Percentiles rank a stretch among this genome's conserved stretches.
Conservation (phyloP, 768 basidiomycete genomes). For the Piloderma croceum region DNA sequence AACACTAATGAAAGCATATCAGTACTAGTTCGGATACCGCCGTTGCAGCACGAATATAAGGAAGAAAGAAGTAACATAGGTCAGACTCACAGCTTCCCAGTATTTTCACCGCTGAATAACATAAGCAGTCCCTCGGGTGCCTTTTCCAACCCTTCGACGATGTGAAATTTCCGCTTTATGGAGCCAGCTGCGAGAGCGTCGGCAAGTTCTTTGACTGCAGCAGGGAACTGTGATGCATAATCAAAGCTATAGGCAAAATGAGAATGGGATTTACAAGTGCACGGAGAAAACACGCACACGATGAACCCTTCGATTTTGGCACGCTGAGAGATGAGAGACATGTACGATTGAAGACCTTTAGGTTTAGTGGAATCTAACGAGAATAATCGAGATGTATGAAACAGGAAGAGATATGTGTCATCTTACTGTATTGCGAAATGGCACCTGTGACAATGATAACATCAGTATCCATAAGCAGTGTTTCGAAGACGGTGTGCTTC, state of each 20-base stretch:
- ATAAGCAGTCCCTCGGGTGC: slow-evolving; percentile 65
- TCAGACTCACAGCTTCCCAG: slow-evolving; percentile 71
- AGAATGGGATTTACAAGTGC: slow-evolving; percentile 2
- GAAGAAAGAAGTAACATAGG: too few relatives aligned
- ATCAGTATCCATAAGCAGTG: background rate
- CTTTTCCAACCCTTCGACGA: slow-evolving; percentile 70
- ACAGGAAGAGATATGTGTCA: background rate
- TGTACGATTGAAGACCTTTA: slow-evolving; percentile 61
- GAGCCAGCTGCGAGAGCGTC: slow-evolving; percentile 57
- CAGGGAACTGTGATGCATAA: slow-evolving; percentile 55
- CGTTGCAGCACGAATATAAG: too few relatives aligned
- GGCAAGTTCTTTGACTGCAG: slow-evolving; percentile 53
- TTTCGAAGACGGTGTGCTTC: slow-evolving; percentile 17
- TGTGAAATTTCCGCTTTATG: slow-evolving; percentile 76
- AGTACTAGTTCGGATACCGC: too few relatives aligned
- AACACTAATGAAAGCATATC: too few relatives aligned
- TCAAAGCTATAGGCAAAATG: slow-evolving; percentile 52
- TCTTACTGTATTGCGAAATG: slow-evolving; percentile 80
- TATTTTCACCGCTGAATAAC: slow-evolving; percentile 73
- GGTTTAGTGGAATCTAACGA: slow-evolving; percentile 51
- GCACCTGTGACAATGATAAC: slow-evolving; percentile 44
- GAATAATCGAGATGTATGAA: background rate
- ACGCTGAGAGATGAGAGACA: slow-evolving; percentile 67
- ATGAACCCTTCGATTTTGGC: slow-evolving; percentile 83
- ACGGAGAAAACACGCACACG: slow-evolving; percentile 43